phyloP scores from a whole-genome alignment of 169 alveolate genomes.

The Blepharisma undulans region DNA sequence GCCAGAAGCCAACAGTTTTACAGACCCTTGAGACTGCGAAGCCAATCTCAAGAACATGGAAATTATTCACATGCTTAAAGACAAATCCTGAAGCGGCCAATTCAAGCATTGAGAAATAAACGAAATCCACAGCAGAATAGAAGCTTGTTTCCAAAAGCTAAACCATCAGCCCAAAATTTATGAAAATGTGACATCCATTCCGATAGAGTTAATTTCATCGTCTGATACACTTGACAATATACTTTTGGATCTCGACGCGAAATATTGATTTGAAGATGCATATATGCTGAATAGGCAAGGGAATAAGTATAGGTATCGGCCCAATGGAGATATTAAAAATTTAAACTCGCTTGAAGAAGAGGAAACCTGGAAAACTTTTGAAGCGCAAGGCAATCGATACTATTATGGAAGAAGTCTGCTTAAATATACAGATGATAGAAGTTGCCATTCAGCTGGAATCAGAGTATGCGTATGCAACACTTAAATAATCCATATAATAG shows the following conservation, averaged over 20 bases:
- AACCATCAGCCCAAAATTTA: neutral
- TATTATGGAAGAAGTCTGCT: neutral
- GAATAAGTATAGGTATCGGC: too few species aligned
- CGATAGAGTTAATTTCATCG: neutral
- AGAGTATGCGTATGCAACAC: neutral
- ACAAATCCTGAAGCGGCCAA: neutral
- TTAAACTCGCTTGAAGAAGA: neutral
- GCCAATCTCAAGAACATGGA: neutral
- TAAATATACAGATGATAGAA: neutral
- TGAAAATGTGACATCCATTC: neutral
- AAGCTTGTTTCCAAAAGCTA: neutral
- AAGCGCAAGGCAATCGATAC: conserved; percentile 18
- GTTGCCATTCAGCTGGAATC: neutral
- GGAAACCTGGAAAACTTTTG: neutral
- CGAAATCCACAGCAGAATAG: neutral
- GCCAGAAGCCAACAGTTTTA: neutral
- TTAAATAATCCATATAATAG: too few species aligned
- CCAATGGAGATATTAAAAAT: neutral
- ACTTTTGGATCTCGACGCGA: neutral
- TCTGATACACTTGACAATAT: neutral
- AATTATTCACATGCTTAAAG: neutral
- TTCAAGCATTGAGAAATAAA: neutral
- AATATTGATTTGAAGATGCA: conserved; percentile 43
- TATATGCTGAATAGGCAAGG: neutral
- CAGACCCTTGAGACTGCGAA: neutral